Evolutionary conservation across 345 rosid species (phyloP).

Genomic region (Aquilaria yunnanensis): DNA sequence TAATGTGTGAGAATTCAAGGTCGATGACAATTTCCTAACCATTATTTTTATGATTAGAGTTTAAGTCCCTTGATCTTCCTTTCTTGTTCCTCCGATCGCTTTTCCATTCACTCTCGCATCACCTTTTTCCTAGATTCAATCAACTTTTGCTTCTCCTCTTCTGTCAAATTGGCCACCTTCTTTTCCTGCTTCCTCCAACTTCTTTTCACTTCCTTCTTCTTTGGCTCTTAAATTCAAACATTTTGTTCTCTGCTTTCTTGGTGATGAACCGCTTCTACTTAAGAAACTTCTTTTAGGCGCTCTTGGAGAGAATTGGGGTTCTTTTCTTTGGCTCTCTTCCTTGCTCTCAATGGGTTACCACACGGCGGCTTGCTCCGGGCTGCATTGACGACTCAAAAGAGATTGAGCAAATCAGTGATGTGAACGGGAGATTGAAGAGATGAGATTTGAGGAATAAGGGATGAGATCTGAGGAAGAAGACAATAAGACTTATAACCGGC

Average conservation of each 20-base stretch:
- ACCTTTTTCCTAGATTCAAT: slow-evolving; percentile 57
- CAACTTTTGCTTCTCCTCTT: slow-evolving; percentile 63
- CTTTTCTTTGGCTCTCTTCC: too few relatives aligned
- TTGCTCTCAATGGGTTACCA: too few relatives aligned
- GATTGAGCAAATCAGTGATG: too few relatives aligned
- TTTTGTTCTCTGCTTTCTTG: slow-evolving; percentile 83
- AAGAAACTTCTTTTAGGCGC: slow-evolving; percentile 72
- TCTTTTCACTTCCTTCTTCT: slow-evolving; percentile 55
- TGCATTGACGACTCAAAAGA: too few relatives aligned
- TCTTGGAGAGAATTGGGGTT: slow-evolving; percentile 45
- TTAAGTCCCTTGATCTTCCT: slow-evolving; percentile 52
- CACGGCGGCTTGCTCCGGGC: too few relatives aligned
- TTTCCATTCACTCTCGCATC: slow-evolving; percentile 69
- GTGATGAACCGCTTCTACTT: slow-evolving; percentile 70
- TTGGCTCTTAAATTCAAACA: slow-evolving; percentile 62
- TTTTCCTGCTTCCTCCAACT: slow-evolving; percentile 56
- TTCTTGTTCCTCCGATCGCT: slow-evolving; percentile 62
- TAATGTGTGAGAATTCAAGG: slow-evolving; percentile 73
- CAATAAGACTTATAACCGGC: too few relatives aligned
- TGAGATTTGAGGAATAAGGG: too few relatives aligned
- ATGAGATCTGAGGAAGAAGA: too few relatives aligned
- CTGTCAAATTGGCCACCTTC: slow-evolving; percentile 36
- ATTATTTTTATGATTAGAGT: slow-evolving; percentile 32
- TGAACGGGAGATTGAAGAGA: too few relatives aligned
- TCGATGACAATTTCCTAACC: slow-evolving; percentile 81